Evolutionary conservation across 208 protist species (phyloP), one percentile per base, ranked within the genome.

Genomic region (Perkinsela sp.): DNA sequence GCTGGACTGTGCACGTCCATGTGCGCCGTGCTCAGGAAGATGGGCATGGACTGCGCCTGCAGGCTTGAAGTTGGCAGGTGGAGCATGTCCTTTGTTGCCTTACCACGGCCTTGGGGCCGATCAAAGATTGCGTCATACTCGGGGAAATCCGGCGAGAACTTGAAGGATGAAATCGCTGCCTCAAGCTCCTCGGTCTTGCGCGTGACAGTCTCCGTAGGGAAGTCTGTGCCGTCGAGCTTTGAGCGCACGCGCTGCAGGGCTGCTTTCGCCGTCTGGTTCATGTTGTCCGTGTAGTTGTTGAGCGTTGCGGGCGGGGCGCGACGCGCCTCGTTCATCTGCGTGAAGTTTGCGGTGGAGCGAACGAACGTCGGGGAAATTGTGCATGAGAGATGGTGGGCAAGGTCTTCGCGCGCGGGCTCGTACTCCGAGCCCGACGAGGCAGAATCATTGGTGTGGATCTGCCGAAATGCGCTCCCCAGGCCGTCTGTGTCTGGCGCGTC

Each of bases 161-260:
- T 68, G n/a, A 31, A 31, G 67, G 2, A 22, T 68, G 2, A 2
- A 15, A 31, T 68, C 29, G 67, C 29, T 6, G 13, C 22, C 67
- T 32, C 28, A 2, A 68, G 22, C 15, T 31, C n/a, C 1, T 32
- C 70, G 1, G 16, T 67, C 68, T 72, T 74, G 67, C 22, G 68
- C 32, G 40, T 66, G 29, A 31, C 6, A 29, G 2, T 31, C n/a
- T 28, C 67, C 6, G 73, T 31, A 71, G 40, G 68, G 72, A 96
- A 96, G 72, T 96, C 93, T 67, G 72, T 76, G 29, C 94, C 94
- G 1, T 76, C 82, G 2, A 97, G 80, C 76, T 97, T 97, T 32
- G 79, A 71, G 31, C 81, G 67, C 28, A 97, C 85, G 67, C 94
- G 76, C 1, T 85, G 70, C n/a, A 95, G 83, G 31, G 95, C 85